Base-by-base conservation (phyloP, 2,329 filamentous ascomycete genomes). In the Ophiostoma pallidulum region DNA sequence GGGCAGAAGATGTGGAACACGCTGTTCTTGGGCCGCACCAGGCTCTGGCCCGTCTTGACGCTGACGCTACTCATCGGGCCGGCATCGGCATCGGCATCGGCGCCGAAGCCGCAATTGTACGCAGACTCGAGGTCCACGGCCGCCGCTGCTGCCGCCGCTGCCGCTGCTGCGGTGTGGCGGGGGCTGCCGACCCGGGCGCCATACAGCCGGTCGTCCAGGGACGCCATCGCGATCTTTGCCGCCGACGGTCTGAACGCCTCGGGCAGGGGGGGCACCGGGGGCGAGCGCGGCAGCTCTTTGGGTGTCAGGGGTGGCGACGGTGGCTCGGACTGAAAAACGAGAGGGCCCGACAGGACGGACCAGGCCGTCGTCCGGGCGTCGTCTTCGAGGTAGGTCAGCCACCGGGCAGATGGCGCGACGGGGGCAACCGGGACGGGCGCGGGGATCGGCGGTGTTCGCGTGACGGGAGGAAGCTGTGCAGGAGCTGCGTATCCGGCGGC, bases 1-100 rank as follows among this genome's bases (percentile, higher is more conserved):
- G 64, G 58, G 46, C 66, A 68, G 49, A 68, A 67, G 44, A 64
- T 58, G 53, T 63, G 62, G 50, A 68, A 66, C 22, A 68, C 64
- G 55, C 63, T 63, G 47, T 66, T 66, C 40, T 58, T 62, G 20
- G 63, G 62, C 3, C 59, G 56, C 5, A 47, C 47, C 7, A 45
- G 45, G 22, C 39, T 39, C 28, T 41, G 18, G 28, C 37, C 47
- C 32, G 41, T 40, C 33, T 44, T 14, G 4, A 51, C 36, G 45
- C 52, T 40, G 49, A 8, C 19, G 20, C 10, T 13, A 19, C 45
- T 14, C 2, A 19, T 18, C 7, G 28, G 28, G 13, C 14, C 28
- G 16, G 24, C 39, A n/a, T 33, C 18, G 22, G 12, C 35, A 12
- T 10, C 28, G 16, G 24, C 39, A n/a, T 33, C 18, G 22, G 12